These are phyloP conservation scores for Hibiscus mutabilis DNA, from an alignment of 345 rosid species.

Conservation along the genomic window DNA sequence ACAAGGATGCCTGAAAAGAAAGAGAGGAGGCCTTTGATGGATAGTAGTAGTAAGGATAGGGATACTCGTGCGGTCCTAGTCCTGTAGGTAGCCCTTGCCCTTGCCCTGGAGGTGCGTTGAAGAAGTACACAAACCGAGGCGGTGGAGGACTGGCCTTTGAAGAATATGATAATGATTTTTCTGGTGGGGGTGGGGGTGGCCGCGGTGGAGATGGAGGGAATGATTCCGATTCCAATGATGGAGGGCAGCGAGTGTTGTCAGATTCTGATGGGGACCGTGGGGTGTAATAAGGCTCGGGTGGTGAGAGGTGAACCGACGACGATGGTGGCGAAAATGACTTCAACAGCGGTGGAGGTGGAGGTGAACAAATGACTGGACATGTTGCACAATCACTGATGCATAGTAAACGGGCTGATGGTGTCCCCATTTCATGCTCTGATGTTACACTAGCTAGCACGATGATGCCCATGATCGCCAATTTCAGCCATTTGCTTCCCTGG, in stretches of 20 bases:
- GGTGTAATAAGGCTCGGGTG: slow-evolving; percentile 7
- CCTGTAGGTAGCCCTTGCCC: slow-evolving; percentile 23
- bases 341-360: slow-evolving; percentile 21
- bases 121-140: slow-evolving; percentile 24
- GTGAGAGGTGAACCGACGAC: slow-evolving; percentile 10
- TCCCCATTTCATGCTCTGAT: slow-evolving; percentile 19
- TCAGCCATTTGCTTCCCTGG: slow-evolving; percentile 8
- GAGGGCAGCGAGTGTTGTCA: neutral
- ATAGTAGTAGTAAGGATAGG: slow-evolving; percentile 51
- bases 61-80: slow-evolving; percentile 22
- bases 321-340: slow-evolving; percentile 7
- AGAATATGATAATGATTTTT: neutral
- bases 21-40: slow-evolving; percentile 30
- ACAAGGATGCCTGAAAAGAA: slow-evolving; percentile 8
- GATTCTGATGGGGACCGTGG: neutral
- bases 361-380: slow-evolving; percentile 37
- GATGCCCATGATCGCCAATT: slow-evolving; percentile 12
- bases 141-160: slow-evolving; percentile 29
- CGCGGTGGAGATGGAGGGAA: slow-evolving; percentile 19
- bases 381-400: slow-evolving; percentile 43
- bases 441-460: slow-evolving; percentile 17
- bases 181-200: neutral
- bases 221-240: neutral
- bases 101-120: slow-evolving; percentile 16
- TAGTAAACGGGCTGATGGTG: slow-evolving; percentile 18